Evolutionary conservation across 1,139 yeast genomes (phyloP), one percentile per base, ranked within the genome.

Genomic region (Debaryomyces sp.): DNA sequence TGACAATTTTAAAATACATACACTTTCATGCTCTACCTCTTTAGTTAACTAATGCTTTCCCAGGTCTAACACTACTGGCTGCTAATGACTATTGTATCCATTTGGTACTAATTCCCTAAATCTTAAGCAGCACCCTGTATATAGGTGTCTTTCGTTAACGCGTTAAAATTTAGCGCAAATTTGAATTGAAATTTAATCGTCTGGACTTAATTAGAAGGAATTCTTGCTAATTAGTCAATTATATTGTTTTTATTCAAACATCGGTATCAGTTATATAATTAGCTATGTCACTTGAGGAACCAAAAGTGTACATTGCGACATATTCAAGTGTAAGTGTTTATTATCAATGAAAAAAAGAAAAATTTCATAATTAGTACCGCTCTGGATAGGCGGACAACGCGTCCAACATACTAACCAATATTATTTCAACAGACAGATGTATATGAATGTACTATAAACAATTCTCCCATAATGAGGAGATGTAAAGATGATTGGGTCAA

Each of bases 401-500:
- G 46, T 33, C 33, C 43, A 27, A 18, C 24, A 30, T 41, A 58
- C 63, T 58, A 57, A 60, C 63, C 30, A 17, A 15, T 6, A 22
- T 30, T 15, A 29, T 22, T 35, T 35, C 48, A 47, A 5, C 52
- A 69, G 74, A 68, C 71, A 17, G 94, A 94, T 48, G 98, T 92
- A 38, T 89, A 87, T 63, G 99, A 94, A 73, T 85, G 89, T 59
- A 77, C 84, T 34, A 84, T 87, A 59, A 84, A 87, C 48, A 87
- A 88, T 46, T 88, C 91, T 26, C 92, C 97, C 8, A 90, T 94
- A 22, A 94, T 94, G 99, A 83, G 97, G 66, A 77, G 98, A 52
- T 86, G 89, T 56, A 76, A 79, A 39, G 98, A 94, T 65, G 91
- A 90, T 50, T 91, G 97, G 96, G 96, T 92, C 47, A 94, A 94